A percentile compares a stretch with the other conserved stretches of the same genome.
Evolutionary conservation across 345 rosid species (phyloP).

Genomic region (Brassica rapa): DNA sequence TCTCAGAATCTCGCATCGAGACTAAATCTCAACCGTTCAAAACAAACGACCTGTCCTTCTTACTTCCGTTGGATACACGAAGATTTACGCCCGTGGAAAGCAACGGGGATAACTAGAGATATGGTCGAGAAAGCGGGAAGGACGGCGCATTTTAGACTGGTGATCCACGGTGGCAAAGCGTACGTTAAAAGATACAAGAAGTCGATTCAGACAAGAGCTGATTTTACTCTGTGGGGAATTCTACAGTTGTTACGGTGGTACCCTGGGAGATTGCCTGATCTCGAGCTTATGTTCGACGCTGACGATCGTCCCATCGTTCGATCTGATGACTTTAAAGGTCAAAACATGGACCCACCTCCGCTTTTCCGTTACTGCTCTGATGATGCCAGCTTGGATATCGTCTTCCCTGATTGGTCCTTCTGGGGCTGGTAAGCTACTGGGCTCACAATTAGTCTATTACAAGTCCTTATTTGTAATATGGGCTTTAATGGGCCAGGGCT

Average conservation of each 20-base stretch:
- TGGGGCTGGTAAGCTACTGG: constrained; percentile 73
- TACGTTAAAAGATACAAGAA: constrained; percentile 55
- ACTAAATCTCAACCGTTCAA: constrained; percentile 16
- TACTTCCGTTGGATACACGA: constrained; percentile 80
- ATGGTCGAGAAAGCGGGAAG: constrained; percentile 50
- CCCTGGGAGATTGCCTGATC: constrained; percentile 61
- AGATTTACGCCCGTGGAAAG: constrained; percentile 65
- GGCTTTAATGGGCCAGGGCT: constrained; percentile 45
- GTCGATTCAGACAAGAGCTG: constrained; percentile 50
- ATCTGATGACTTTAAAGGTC: constrained; percentile 41
- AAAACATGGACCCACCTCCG: constrained; percentile 54
- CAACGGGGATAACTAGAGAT: constrained; percentile 55
- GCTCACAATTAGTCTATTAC: background rate
- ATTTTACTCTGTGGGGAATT: constrained; percentile 66
- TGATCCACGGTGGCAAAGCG: constrained; percentile 53
- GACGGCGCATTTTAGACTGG: constrained; percentile 64
- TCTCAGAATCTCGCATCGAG: background rate
- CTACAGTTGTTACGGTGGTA: constrained; percentile 72
- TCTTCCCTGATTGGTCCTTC: constrained; percentile 77
- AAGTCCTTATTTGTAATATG: background rate
- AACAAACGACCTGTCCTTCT: constrained; percentile 48
- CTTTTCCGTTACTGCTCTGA: constrained; percentile 65
- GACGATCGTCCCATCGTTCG: constrained; percentile 53
- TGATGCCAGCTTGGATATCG: constrained; percentile 52
- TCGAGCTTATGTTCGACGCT: constrained; percentile 70